Percentiles rank a stretch among this genome's conserved stretches.
phyloP scores from a whole-genome alignment of 768 basidiomycete genomes.

The Terana coerulea region DNA sequence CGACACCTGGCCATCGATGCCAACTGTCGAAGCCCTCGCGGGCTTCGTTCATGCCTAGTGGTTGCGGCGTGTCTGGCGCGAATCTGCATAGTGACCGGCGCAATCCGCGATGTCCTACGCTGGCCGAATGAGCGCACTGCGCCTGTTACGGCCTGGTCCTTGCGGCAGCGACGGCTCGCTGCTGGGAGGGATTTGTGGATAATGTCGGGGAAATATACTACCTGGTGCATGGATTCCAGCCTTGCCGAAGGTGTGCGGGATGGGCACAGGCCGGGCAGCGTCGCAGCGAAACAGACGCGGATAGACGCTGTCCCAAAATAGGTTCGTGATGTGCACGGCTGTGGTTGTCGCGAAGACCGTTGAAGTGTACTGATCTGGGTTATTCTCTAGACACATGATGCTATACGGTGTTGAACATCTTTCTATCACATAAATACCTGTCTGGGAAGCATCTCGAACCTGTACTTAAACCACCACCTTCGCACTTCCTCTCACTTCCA shows the following conservation, averaged over 20 bases:
- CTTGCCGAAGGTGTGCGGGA: not conserved
- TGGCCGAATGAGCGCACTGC: slow-evolving; percentile 3
- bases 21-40: not conserved
- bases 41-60: not conserved
- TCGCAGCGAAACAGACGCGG: slow-evolving; percentile 7
- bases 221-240: not conserved
- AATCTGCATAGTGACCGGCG: not conserved
- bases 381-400: not conserved
- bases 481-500: slow-evolving; percentile 1
- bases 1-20: not conserved
- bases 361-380: not conserved
- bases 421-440: slow-evolving; percentile 1
- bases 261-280: not conserved
- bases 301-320: slow-evolving; percentile 9
- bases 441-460: not conserved
- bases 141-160: not conserved
- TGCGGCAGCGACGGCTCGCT: not conserved
- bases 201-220: slow-evolving; percentile 9
- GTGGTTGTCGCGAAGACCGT: too few relatives aligned
- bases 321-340: slow-evolving; percentile 1
- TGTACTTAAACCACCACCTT: slow-evolving; percentile 9
- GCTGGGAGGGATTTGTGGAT: not conserved
- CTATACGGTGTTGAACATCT: not conserved
- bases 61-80: not conserved
- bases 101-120: not conserved